Percentiles rank a stretch among this genome's conserved stretches.
Evolutionary conservation across 768 basidiomycete species (phyloP).

Genomic region (Suillus subalutaceus): DNA sequence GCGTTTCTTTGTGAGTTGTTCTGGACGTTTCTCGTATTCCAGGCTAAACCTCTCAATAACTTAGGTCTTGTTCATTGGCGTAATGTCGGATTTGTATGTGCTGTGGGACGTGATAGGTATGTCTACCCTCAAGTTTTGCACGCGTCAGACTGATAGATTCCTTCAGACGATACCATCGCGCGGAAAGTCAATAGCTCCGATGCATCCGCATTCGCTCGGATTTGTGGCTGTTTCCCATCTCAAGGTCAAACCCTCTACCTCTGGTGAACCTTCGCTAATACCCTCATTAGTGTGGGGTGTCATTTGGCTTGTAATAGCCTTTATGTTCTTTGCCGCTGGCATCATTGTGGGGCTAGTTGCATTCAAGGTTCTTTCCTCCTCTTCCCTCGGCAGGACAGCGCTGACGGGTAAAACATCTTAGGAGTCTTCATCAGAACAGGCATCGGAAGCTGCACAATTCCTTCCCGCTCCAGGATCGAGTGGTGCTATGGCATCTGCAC

Average conservation of each 20-base stretch:
- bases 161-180: conserved; percentile 77
- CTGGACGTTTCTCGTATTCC: neutral
- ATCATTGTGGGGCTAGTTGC: conserved; percentile 76
- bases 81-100: conserved; percentile 87
- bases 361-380: conserved; percentile 65
- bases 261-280: conserved; percentile 3
- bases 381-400: neutral
- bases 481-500: conserved; percentile 34
- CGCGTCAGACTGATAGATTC: conserved; percentile 3
- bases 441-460: conserved; percentile 53
- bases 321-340: conserved; percentile 74
- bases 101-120: conserved; percentile 86
- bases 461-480: conserved; percentile 61
- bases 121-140: conserved; percentile 18
- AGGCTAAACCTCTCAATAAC: conserved; percentile 25
- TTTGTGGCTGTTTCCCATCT: conserved; percentile 86
- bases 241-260: conserved; percentile 48
- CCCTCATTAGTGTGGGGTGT: conserved; percentile 75
- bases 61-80: conserved; percentile 76
- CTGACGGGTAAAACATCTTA: conserved; percentile 26
- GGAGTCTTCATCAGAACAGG: conserved; percentile 64
- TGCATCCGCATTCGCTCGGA: conserved; percentile 80
- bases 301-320: conserved; percentile 79
- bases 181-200: conserved; percentile 88
- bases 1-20: conserved; percentile 66